Evolutionary conservation across 2,329 filamentous ascomycete genomes (phyloP).

Genomic region (Phyllosticta citribraziliensis): DNA sequence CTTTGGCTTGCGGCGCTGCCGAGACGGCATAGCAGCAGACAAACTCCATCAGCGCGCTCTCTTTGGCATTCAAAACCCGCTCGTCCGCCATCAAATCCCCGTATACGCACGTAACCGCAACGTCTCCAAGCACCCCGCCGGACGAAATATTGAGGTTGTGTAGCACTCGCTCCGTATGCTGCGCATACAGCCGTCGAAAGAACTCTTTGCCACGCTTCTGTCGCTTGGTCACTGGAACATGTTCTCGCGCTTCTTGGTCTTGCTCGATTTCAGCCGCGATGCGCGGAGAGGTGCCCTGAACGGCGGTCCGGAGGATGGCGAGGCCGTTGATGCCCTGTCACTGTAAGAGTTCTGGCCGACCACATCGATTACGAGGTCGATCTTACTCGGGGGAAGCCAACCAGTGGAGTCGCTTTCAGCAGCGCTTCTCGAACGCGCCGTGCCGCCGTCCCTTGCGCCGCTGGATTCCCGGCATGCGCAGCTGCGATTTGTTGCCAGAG

Average conservation of each 20-base stretch:
- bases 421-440: background rate
- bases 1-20: conserved; percentile 7
- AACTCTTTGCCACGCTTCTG: conserved; percentile 4
- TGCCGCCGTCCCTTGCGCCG: conserved; percentile 1
- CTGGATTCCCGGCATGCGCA: background rate
- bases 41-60: conserved; percentile 5
- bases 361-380: background rate
- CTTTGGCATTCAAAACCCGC: background rate
- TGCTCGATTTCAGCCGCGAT: background rate
- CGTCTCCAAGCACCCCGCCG: conserved; percentile 8
- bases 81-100: conserved; percentile 8
- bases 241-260: background rate
- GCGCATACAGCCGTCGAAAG: conserved; percentile 9
- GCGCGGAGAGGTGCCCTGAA: background rate
- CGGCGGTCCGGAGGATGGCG: background rate
- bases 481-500: conserved; percentile 4
- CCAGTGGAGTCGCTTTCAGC: conserved; percentile 4
- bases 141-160: conserved; percentile 3
- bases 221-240: background rate
- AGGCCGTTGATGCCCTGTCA: conserved; percentile 9
- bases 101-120: conserved; percentile 10
- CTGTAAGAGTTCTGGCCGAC: background rate
- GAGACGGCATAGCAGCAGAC: conserved; percentile 1
- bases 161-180: conserved; percentile 9
- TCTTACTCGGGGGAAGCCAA: conserved; percentile 7